phyloP scores from a whole-genome alignment of 495 filamentous ascomycete genomes.

The Aspergillus sparsus region DNA sequence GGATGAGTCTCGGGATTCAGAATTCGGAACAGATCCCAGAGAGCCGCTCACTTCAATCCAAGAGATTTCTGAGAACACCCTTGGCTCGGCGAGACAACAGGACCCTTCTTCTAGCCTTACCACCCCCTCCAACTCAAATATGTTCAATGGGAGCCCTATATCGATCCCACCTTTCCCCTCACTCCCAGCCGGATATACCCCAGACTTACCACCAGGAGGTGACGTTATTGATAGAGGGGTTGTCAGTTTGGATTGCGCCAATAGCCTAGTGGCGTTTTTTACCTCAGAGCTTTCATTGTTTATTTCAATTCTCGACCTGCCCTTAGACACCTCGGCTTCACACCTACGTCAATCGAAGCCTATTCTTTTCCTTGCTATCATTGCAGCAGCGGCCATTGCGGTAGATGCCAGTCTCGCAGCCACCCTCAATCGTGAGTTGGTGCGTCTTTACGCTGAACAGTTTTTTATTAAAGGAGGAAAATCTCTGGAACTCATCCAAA shows the following conservation, averaged over 20 bases:
- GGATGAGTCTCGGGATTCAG: conserved; percentile 27
- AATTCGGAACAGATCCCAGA: conserved; percentile 20
- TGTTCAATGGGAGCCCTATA: conserved; percentile 20
- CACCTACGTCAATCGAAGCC: conserved; percentile 48
- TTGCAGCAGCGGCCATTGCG: conserved; percentile 49
- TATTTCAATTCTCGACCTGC: conserved; percentile 47
- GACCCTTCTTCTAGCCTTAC: conserved; percentile 34
- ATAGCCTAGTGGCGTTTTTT: conserved; percentile 46
- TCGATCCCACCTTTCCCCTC: conserved; percentile 25
- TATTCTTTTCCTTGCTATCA: conserved; percentile 50
- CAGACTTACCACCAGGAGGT: conserved; percentile 21
- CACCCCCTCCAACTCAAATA: conserved; percentile 22
- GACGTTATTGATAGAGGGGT: conserved; percentile 52
- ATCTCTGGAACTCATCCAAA: conserved; percentile 55
- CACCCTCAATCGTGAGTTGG: conserved; percentile 48
- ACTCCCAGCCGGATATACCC: conserved; percentile 20
- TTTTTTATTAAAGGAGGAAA: conserved; percentile 54
- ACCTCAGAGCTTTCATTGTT: conserved; percentile 43
- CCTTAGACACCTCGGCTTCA: conserved; percentile 37
- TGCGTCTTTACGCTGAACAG: conserved; percentile 48
- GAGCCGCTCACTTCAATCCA: conserved; percentile 22
- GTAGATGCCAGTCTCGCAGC: conserved; percentile 44
- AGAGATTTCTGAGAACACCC: conserved; percentile 26
- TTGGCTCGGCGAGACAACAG: conserved; percentile 28
- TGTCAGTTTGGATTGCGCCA: conserved; percentile 46